A percentile compares a stretch with the other conserved stretches of the same genome.
These are phyloP conservation scores for Lepidium didymum DNA, from an alignment of 345 rosid genomes.

Conservation along the genomic window DNA sequence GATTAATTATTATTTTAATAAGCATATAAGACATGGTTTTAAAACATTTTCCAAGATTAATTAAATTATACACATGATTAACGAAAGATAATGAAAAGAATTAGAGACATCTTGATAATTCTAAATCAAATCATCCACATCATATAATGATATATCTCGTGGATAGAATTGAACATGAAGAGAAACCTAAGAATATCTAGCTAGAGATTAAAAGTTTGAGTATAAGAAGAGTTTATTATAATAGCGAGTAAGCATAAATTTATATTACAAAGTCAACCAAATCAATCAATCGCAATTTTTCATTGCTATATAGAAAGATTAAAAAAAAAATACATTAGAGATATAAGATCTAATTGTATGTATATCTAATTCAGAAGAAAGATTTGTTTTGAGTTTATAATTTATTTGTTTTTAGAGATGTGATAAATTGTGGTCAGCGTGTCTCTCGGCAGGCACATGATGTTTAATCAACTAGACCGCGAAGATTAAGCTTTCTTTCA, in stretches of 20 bases:
- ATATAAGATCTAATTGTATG: constrained; percentile 12
- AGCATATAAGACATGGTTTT: neutral
- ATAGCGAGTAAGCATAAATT: neutral
- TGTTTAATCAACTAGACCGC: constrained; percentile 25
- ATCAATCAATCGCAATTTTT: constrained; percentile 9
- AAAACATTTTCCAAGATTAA: neutral
- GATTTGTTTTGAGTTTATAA: constrained; percentile 9
- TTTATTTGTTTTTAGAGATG: neutral
- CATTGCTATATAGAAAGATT: neutral
- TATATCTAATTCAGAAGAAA: neutral
- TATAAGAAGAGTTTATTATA: neutral
- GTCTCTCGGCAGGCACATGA: constrained; percentile 34
- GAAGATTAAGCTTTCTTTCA: constrained; percentile 27
- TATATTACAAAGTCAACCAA: constrained; percentile 9
- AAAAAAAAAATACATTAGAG: no score
- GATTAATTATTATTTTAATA: neutral
- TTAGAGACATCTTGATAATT: neutral
- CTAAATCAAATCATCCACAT: neutral
- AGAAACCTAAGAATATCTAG: constrained; percentile 10
- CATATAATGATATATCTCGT: constrained; percentile 11
- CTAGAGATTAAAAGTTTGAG: constrained; percentile 7
- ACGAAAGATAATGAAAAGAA: neutral
- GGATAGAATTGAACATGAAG: constrained; percentile 23
- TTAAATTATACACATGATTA: neutral
- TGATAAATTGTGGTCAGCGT: constrained; percentile 31